phyloP scores from a whole-genome alignment of 768 basidiomycete species.

The Kwoniella mangroviensis region DNA sequence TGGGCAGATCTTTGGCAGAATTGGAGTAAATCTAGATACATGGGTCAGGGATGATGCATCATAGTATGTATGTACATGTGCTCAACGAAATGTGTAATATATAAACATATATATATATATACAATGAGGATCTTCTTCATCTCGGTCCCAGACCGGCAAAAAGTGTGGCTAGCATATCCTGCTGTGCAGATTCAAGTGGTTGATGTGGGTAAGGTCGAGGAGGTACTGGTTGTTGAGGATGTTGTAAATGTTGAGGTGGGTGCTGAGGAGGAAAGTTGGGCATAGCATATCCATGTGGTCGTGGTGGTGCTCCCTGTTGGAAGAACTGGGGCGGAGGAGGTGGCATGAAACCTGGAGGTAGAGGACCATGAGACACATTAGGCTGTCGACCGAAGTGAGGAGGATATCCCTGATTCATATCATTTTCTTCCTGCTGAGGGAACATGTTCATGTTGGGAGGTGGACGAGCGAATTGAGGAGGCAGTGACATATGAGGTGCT shows the following conservation, averaged over 20 bases:
- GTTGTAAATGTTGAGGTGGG: too few relatives aligned
- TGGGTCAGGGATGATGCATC: conserved; percentile 50
- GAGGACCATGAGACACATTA: conserved; percentile 5
- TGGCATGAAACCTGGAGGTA: conserved; percentile 17
- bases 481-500: conserved; percentile 25
- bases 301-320: conserved; percentile 4
- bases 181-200: conserved; percentile 32
- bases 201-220: conserved; percentile 9
- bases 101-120: conserved; percentile 7
- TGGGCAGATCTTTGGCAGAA: conserved; percentile 51
- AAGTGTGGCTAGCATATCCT: conserved; percentile 44
- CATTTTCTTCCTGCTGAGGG: too few relatives aligned
- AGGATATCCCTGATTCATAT: neutral
- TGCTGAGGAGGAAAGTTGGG: conserved; percentile 5
- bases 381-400: neutral
- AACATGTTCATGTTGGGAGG: conserved; percentile 8
- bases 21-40: conserved; percentile 51
- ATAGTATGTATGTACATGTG: neutral
- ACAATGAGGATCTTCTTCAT: conserved; percentile 7
- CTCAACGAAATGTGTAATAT: conserved; percentile 15
- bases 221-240: neutral
- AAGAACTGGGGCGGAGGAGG: conserved; percentile 3
- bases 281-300: neutral
- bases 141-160: conserved; percentile 36
- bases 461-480: conserved; percentile 19